Evolutionary conservation across 768 basidiomycete species (phyloP).

Genomic region (Chalciporus piperatus): DNA sequence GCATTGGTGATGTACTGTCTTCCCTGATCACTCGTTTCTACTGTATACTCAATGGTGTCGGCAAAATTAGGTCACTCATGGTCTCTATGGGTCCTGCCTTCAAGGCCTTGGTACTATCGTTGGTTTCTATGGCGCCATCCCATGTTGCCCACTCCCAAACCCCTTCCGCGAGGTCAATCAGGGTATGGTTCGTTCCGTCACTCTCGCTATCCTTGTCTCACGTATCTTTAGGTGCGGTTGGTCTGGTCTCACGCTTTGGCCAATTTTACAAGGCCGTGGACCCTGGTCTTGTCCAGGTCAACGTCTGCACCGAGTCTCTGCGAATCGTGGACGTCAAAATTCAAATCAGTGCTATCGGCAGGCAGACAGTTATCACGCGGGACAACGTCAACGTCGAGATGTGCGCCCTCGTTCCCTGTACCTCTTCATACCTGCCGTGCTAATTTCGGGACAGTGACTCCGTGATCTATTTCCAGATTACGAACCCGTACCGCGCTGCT

Average conservation of each 20-base stretch:
- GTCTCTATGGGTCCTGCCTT: constrained; percentile 80
- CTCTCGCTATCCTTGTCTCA: constrained; percentile 15
- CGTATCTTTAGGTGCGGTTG: constrained; percentile 65
- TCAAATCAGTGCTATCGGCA: constrained; percentile 85
- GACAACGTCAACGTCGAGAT: constrained; percentile 97
- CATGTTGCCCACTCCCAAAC: constrained; percentile 84
- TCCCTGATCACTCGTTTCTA: not conserved
- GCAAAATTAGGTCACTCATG: constrained; percentile 65
- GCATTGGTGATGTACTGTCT: constrained; percentile 50
- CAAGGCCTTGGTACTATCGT: constrained; percentile 64
- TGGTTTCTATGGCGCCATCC: constrained; percentile 72
- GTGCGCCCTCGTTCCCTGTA: constrained; percentile 39
- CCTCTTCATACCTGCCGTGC: not conserved
- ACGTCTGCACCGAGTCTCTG: constrained; percentile 90
- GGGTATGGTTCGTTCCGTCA: constrained; percentile 41
- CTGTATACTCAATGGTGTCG: not conserved
- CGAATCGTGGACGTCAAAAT: constrained; percentile 93
- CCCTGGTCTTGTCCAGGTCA: constrained; percentile 87
- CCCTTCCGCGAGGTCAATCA: constrained; percentile 84
- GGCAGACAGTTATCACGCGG: constrained; percentile 88
- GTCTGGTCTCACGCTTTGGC: constrained; percentile 89
- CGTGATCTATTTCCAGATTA: constrained; percentile 90
- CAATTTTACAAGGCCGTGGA: constrained; percentile 96
- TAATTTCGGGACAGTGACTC: constrained; percentile 59
- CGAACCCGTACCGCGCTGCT: constrained; percentile 88